A percentile compares a stretch with the other conserved stretches of the same genome.
Evolutionary conservation across 1,139 yeast genomes (phyloP).

Genomic region (Scheffersomyces segobiensis): DNA sequence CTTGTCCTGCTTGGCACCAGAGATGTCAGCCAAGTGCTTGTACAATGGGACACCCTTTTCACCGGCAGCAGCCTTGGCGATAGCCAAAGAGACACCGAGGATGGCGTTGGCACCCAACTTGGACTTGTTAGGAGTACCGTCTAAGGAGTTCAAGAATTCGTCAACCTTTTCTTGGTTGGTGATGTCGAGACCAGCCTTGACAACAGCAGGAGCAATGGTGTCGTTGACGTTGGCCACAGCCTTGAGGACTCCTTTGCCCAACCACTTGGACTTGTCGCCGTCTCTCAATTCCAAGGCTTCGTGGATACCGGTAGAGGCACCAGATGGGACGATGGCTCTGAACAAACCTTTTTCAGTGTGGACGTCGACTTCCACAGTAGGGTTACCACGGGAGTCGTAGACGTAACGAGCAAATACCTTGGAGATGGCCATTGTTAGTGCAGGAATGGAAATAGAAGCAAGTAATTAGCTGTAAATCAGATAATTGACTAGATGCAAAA

Average conservation of each 20-base stretch:
- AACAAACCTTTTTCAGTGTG: constrained; percentile 83
- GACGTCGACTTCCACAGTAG: constrained; percentile 93
- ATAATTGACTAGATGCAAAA: background rate
- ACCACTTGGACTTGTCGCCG: constrained; percentile 90
- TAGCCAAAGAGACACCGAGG: constrained; percentile 92
- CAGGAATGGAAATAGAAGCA: background rate
- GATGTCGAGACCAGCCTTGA: constrained; percentile 72
- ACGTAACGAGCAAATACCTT: constrained; percentile 88
- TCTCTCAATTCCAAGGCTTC: constrained; percentile 97
- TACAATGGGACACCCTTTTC: constrained; percentile 84
- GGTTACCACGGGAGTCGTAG: constrained; percentile 98
- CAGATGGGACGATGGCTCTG: constrained; percentile 95
- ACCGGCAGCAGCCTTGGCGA: constrained; percentile 94
- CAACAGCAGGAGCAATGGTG: constrained; percentile 83
- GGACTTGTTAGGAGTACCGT: constrained; percentile 92
- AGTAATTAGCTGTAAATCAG: background rate
- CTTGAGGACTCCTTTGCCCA: constrained; percentile 91
- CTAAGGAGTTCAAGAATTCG: constrained; percentile 72
- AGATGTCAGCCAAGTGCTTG: constrained; percentile 75
- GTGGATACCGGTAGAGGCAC: constrained; percentile 94
- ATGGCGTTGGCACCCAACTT: constrained; percentile 96
- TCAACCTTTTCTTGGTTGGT: constrained; percentile 79
- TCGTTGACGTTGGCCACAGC: constrained; percentile 92
- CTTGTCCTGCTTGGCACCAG: constrained; percentile 56
- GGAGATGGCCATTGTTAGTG: constrained; percentile 31